These are phyloP conservation scores for Mediolabrus comicus DNA, from an alignment of 108 stramenopile species.

Conservation along the genomic window DNA sequence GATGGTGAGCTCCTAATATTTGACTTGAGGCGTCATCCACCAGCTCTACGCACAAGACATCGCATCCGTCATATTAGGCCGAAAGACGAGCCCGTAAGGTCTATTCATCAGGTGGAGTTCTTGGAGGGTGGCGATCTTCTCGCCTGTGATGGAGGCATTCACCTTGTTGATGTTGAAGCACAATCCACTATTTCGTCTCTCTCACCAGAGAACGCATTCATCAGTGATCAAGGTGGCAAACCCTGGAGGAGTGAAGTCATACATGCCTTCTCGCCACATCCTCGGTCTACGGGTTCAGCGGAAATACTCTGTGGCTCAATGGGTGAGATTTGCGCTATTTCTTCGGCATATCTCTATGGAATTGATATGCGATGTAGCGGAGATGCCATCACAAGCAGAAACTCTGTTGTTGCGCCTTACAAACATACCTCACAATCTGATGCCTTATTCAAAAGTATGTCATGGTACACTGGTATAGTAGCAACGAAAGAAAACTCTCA, in stretches of 20 bases:
- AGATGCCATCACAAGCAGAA: background rate
- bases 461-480: constrained; percentile 6
- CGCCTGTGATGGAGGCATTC: constrained; percentile 24
- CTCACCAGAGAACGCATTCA: constrained; percentile 3
- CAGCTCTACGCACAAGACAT: background rate
- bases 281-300: background rate
- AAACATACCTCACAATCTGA: background rate
- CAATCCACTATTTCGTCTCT: constrained; percentile 5
- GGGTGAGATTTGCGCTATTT: constrained; percentile 26
- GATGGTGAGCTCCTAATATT: constrained; percentile 29
- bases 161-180: constrained; percentile 16
- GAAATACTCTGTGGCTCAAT: constrained; percentile 9
- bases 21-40: constrained; percentile 33
- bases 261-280: constrained; percentile 6
- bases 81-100: background rate
- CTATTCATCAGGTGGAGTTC: constrained; percentile 22
- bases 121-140: background rate
- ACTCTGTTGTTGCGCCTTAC: background rate
- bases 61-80: background rate
- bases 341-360: constrained; percentile 20
- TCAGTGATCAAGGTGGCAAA: background rate
- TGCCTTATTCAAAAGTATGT: constrained; percentile 19
- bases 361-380: constrained; percentile 22
- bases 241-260: constrained; percentile 1
- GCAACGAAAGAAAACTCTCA: background rate